Conservation (phyloP, 2,329 filamentous ascomycete genomes). For the Eutypa lata region DNA sequence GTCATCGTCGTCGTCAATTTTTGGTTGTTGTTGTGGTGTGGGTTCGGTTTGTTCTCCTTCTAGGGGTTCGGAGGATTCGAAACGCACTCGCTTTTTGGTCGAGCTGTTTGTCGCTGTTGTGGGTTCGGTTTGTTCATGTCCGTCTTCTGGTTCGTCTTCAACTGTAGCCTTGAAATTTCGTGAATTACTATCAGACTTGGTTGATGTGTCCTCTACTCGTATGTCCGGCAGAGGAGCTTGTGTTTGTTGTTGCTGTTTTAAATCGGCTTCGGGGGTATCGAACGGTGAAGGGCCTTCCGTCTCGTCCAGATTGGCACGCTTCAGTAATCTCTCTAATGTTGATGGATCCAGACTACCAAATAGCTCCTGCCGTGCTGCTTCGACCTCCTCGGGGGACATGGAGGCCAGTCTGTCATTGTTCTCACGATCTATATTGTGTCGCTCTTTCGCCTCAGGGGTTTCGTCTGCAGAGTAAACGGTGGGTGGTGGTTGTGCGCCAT, state of each 20-base stretch:
- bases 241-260: constrained; percentile 2
- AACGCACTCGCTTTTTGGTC: background rate
- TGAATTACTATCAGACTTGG: background rate
- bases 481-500: constrained; percentile 13
- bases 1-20: constrained; percentile 28
- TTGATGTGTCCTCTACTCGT: constrained; percentile 20
- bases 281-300: constrained; percentile 40
- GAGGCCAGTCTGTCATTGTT: constrained; percentile 69
- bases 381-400: constrained; percentile 83
- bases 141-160: constrained; percentile 14
- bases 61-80: constrained; percentile 1
- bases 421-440: constrained; percentile 73
- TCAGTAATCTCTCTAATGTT: constrained; percentile 73
- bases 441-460: constrained; percentile 54
- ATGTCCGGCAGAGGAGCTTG: constrained; percentile 11
- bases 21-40: constrained; percentile 21
- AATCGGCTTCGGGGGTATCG: constrained; percentile 22
- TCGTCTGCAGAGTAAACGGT: background rate
- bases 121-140: constrained; percentile 6
- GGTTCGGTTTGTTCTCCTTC: background rate
- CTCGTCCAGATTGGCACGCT: constrained; percentile 73
- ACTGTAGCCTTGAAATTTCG: constrained; percentile 11
- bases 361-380: constrained; percentile 76
- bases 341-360: constrained; percentile 71
- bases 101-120: background rate